Base-by-base conservation (phyloP, 192 early-diverging fungal genomes). In the Coemansia sp. region DNA sequence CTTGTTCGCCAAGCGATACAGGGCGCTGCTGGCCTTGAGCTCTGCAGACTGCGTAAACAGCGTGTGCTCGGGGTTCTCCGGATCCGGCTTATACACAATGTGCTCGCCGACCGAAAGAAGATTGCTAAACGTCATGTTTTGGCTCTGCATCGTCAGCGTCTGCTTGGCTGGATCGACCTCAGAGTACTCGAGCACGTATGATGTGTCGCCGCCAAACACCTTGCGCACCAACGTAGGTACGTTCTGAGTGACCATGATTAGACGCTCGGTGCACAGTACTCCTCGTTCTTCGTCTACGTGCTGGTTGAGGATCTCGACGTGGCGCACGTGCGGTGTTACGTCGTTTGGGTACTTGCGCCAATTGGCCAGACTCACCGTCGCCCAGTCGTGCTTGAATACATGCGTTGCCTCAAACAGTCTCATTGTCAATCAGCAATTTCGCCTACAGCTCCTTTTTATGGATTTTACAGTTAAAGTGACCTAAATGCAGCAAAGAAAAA, bases 281-380 rank as follows among this genome's bases (percentile, higher is more conserved):
- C 94, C 93, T 0, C 90, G 92, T 30, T 77, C 79, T 9, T 87
- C 83, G 61, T 93, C 88, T 22, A 99, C 72, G 6, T 75, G 57
- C 37, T 93, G 83, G 49, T 86, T 80, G 43, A 99, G 78, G 3
- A 91, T 81, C 77, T 97, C 97, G 30, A 95, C 92, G 50, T 88
- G 86, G 19, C 86, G 55, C 36, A 99, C 95, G 59, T 99, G 97
- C 39, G 85, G 82, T 24, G 92, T 87, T 33, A 88, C 73, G 18
- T 89, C 88, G 74, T 99, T 99, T 0, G 97, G 97, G 79, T 99
- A 99, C 72, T 99, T 99, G 72, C 85, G 83, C 87, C 87, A 99
- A 70, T 94, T 88, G 30, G 92, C 96, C 15, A 84, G 73, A 24
- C 85, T 86, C 34, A 92, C 88, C 10, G 82, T 84, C 5, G 75